A percentile compares a stretch with the other conserved stretches of the same genome.
phyloP scores from a whole-genome alignment of 306 rosid genomes.

The Rosa multiflora region DNA sequence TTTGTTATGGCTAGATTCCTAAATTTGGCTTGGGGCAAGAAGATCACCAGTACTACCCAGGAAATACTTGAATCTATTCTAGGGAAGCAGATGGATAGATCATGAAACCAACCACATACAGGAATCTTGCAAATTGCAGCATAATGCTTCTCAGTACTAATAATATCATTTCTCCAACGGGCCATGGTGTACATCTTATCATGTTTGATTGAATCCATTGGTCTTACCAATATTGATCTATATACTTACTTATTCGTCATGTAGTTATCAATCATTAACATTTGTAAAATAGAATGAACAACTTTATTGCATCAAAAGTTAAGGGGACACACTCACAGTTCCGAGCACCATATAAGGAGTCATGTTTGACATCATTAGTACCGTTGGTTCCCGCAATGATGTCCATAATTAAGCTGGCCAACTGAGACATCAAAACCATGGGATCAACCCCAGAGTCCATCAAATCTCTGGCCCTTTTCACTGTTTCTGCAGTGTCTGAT shows the following conservation, averaged over 20 bases:
- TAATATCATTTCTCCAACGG: too few species aligned
- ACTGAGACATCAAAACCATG: constrained; percentile 89
- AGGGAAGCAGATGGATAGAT: too few species aligned
- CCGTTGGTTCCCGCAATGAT: constrained; percentile 91
- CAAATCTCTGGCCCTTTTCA: constrained; percentile 90
- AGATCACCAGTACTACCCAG: too few species aligned
- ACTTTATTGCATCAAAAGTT: constrained; percentile 14
- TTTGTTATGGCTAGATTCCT: too few species aligned
- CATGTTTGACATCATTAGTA: constrained; percentile 51
- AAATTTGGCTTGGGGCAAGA: too few species aligned
- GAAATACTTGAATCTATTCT: too few species aligned
- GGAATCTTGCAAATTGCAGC: too few species aligned
- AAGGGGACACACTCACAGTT: constrained; percentile 67
- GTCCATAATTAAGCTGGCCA: constrained; percentile 95
- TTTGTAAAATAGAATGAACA: constrained; percentile 22
- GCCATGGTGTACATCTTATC: too few species aligned
- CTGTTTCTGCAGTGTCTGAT: constrained; percentile 89
- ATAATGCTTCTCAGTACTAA: too few species aligned
- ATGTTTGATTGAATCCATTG: background rate
- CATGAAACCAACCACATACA: too few species aligned
- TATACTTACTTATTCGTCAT: background rate
- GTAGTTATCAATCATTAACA: constrained; percentile 11
- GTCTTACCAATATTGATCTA: background rate
- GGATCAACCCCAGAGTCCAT: constrained; percentile 98
- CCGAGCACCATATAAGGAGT: constrained; percentile 60